These are phyloP conservation scores for Alloascoidea hylecoeti DNA, from an alignment of 805 yeast genomes.

Conservation along the genomic window DNA sequence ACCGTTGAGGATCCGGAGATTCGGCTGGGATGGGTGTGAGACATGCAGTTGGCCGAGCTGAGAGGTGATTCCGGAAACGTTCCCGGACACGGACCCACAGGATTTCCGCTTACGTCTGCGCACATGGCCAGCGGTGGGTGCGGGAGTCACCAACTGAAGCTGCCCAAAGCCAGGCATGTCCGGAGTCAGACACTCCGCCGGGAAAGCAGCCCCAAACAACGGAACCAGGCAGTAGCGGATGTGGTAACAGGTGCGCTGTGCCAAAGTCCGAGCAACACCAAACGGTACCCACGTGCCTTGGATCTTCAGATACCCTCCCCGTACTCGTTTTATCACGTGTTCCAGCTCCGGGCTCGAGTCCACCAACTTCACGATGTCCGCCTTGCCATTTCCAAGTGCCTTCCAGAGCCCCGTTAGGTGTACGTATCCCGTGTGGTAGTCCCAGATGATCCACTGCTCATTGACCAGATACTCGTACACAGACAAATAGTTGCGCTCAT, in stretches of 20 bases:
- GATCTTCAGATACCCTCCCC: constrained; percentile 85
- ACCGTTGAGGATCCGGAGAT: constrained; percentile 9
- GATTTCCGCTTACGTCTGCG: background rate
- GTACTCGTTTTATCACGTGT: constrained; percentile 50
- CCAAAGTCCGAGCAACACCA: constrained; percentile 50
- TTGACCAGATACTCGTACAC: constrained; percentile 62
- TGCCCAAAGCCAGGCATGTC: constrained; percentile 52
- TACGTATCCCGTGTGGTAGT: constrained; percentile 70
- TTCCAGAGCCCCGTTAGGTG: constrained; percentile 88
- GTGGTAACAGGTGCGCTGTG: constrained; percentile 62
- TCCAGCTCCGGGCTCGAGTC: constrained; percentile 52
- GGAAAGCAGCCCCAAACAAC: constrained; percentile 61
- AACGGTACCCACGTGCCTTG: constrained; percentile 92
- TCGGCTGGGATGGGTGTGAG: constrained; percentile 9
- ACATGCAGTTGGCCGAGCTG: constrained; percentile 2
- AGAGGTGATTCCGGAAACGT: constrained; percentile 7
- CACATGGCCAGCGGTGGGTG: constrained; percentile 5
- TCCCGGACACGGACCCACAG: constrained; percentile 6
- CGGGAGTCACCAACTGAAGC: constrained; percentile 20
- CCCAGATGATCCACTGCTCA: constrained; percentile 76
- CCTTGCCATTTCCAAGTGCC: constrained; percentile 51
- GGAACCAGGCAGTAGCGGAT: constrained; percentile 70
- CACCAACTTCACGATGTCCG: constrained; percentile 61
- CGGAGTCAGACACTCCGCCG: constrained; percentile 44
- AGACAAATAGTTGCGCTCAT: constrained; percentile 52